Conservation (phyloP, 768 basidiomycete genomes). For the Mycena kentingensis region DNA sequence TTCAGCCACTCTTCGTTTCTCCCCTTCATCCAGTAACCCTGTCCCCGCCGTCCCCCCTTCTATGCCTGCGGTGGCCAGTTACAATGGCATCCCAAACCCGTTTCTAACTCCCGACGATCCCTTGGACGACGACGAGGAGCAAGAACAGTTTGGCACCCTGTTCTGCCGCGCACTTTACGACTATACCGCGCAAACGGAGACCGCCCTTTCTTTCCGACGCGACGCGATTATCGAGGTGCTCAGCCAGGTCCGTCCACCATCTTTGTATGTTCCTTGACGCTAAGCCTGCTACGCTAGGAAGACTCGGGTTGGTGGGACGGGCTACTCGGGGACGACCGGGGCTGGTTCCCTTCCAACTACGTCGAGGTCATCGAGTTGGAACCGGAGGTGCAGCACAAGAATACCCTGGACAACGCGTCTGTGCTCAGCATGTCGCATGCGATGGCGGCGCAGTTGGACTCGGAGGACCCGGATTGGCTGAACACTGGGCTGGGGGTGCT, state of each 20-base stretch:
- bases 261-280: neutral
- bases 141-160: slow-evolving; percentile 69
- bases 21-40: too few species aligned
- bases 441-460: slow-evolving; percentile 44
- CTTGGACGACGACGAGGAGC: slow-evolving; percentile 39
- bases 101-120: too few species aligned
- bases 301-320: slow-evolving; percentile 99
- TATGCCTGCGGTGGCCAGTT: too few species aligned
- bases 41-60: too few species aligned
- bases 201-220: slow-evolving; percentile 83
- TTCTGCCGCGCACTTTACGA: slow-evolving; percentile 94
- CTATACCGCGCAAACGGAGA: slow-evolving; percentile 83
- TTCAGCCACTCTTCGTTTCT: too few species aligned
- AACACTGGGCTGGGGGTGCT: slow-evolving; percentile 44
- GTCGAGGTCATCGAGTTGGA: slow-evolving; percentile 74
- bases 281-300: slow-evolving; percentile 71
- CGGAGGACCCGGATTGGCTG: slow-evolving; percentile 60
- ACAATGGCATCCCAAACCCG: too few species aligned
- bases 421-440: slow-evolving; percentile 52
- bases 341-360: slow-evolving; percentile 98
- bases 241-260: neutral
- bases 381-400: slow-evolving; percentile 80
- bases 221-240: slow-evolving; percentile 87
- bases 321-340: slow-evolving; percentile 82
- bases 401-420: slow-evolving; percentile 46